A percentile compares a stretch with the other conserved stretches of the same genome.
Conservation (phyloP, 2,329 filamentous ascomycete genomes). For the Penicillium brevicompactum region DNA sequence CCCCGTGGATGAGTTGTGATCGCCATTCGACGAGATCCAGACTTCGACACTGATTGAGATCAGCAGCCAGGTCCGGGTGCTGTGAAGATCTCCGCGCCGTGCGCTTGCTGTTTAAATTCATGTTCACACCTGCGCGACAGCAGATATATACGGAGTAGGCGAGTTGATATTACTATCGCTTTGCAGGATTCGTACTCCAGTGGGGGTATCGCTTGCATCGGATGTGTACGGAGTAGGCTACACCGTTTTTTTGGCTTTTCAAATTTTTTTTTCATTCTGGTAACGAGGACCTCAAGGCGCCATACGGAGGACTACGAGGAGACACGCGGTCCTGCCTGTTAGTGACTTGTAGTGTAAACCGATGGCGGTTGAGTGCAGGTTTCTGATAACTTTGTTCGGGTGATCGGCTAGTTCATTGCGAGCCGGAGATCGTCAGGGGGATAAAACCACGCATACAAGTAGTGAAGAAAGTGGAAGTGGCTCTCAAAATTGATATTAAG, state of each 20-base stretch:
- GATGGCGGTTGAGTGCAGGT: neutral
- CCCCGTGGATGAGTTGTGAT: slow-evolving; percentile 3
- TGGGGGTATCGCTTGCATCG: neutral
- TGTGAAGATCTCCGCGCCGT: neutral
- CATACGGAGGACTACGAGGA: neutral
- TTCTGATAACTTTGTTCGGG: neutral
- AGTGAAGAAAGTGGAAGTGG: neutral
- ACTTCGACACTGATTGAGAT: neutral
- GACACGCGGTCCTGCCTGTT: slow-evolving; percentile 1
- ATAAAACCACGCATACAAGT: slow-evolving; percentile 1
- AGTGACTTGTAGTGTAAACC: neutral
- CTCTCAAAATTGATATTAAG: neutral
- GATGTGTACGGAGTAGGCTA: neutral
- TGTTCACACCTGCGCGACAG: neutral
- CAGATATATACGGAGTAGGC: neutral
- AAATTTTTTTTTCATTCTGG: neutral
- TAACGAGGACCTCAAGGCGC: neutral
- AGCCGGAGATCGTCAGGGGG: slow-evolving; percentile 6
- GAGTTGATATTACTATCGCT: neutral
- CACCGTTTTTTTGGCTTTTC: neutral
- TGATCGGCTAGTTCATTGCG: slow-evolving; percentile 5
- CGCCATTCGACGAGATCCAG: slow-evolving; percentile 4
- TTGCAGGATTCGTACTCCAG: neutral
- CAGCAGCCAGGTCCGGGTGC: neutral
- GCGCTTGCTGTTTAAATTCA: neutral